phyloP scores from a whole-genome alignment of 73 alveolate species.

The Tetrahymena borealis region DNA sequence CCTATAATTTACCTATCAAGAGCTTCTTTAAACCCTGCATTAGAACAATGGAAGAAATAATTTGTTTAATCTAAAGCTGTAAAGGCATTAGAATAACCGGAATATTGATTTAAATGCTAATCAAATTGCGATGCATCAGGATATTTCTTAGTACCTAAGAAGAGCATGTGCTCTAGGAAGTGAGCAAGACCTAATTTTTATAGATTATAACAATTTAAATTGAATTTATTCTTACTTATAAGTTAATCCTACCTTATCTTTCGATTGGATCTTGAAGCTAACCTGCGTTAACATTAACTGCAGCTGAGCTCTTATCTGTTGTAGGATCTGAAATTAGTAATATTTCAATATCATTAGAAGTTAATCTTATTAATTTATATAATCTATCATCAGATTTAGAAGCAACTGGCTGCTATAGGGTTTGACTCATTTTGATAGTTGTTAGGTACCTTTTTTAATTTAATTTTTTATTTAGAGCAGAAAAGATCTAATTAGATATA shows the following conservation, averaged over 20 bases:
- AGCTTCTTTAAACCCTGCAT: conserved; percentile 67
- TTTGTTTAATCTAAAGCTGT: conserved; percentile 63
- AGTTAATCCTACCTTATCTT: conserved; percentile 37
- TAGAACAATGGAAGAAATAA: conserved; percentile 55
- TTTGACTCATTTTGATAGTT: background rate
- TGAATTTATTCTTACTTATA: too few relatives aligned
- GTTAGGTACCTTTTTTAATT: too few relatives aligned
- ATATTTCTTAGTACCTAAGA: conserved; percentile 88
- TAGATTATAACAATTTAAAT: too few relatives aligned
- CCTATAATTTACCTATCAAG: conserved; percentile 48
- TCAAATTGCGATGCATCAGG: conserved; percentile 75
- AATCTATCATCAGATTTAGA: background rate
- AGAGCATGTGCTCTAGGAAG: conserved; percentile 93
- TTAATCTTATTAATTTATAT: background rate
- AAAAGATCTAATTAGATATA: too few relatives aligned
- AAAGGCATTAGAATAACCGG: conserved; percentile 92
- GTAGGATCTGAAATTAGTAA: conserved; percentile 12
- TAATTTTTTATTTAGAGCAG: too few relatives aligned
- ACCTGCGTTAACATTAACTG: conserved; percentile 55
- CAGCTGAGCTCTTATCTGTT: conserved; percentile 44
- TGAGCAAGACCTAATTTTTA: conserved; percentile 96
- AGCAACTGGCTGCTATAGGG: background rate
- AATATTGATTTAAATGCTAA: conserved; percentile 63
- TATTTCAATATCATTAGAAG: background rate
- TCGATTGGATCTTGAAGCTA: conserved; percentile 48